These are phyloP conservation scores for Nannizzia gypsea DNA, from an alignment of 2,329 filamentous ascomycete genomes.

Conservation along the genomic window DNA sequence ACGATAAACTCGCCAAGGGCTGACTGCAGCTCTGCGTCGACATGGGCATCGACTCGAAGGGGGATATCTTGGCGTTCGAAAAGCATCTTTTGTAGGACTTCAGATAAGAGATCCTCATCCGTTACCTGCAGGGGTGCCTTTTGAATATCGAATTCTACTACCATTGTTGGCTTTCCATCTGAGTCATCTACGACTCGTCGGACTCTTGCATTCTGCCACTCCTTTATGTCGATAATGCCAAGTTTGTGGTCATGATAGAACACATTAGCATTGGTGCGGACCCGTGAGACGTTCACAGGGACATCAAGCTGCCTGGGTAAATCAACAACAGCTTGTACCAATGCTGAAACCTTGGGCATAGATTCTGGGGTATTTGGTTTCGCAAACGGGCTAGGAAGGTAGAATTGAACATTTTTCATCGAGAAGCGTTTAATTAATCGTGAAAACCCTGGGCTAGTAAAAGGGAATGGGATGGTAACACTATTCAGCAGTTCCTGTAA, in stretches of 20 bases:
- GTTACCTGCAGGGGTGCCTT: constrained; percentile 75
- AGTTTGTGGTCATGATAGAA: constrained; percentile 67
- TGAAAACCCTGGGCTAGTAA: constrained; percentile 71
- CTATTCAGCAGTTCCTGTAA: constrained; percentile 66
- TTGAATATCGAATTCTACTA: constrained; percentile 63
- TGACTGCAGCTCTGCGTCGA: constrained; percentile 73
- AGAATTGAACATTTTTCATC: constrained; percentile 73
- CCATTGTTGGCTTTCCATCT: constrained; percentile 50
- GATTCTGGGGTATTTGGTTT: constrained; percentile 61
- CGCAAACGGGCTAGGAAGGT: constrained; percentile 67
- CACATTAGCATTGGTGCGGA: constrained; percentile 68
- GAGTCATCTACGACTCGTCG: constrained; percentile 50
- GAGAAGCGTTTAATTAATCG: constrained; percentile 80
- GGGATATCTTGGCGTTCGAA: constrained; percentile 60
- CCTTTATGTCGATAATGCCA: constrained; percentile 62
- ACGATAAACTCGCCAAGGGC: constrained; percentile 69
- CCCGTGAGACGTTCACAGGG: constrained; percentile 60
- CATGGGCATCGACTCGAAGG: constrained; percentile 63
- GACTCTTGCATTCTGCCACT: constrained; percentile 80
- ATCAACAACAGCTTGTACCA: constrained; percentile 64
- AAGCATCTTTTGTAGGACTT: constrained; percentile 68
- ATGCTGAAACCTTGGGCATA: constrained; percentile 69
- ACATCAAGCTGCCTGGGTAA: constrained; percentile 83
- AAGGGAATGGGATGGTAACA: constrained; percentile 70
- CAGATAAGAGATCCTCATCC: constrained; percentile 63